phyloP scores from a whole-genome alignment of 2,329 filamentous ascomycete genomes.

The Blastomyces emzantsi region DNA sequence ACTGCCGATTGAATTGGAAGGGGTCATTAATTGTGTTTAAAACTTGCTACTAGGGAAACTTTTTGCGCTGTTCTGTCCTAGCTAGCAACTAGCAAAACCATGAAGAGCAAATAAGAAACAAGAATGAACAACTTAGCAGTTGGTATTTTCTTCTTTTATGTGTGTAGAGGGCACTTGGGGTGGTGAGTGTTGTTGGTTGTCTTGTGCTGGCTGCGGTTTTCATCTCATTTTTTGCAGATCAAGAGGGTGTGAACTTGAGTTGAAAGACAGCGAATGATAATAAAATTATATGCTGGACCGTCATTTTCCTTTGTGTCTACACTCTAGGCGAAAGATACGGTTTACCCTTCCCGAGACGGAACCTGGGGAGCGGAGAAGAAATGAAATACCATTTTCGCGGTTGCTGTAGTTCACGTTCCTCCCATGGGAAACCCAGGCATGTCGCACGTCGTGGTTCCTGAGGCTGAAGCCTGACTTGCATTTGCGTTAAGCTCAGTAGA shows the following conservation, averaged over 20 bases:
- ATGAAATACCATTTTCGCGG: neutral
- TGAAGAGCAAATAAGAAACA: neutral
- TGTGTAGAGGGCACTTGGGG: neutral
- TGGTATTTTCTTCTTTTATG: neutral
- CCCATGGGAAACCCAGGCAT: slow-evolving; percentile 10
- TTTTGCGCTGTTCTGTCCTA: neutral
- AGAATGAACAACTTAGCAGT: neutral
- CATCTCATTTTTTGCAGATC: neutral
- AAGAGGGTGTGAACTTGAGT: neutral
- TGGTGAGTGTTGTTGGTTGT: neutral
- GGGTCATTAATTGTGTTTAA: neutral
- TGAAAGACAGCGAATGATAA: neutral
- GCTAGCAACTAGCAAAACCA: neutral
- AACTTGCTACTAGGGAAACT: neutral
- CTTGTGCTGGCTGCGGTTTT: neutral
- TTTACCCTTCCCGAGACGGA: neutral
- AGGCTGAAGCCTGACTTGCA: neutral
- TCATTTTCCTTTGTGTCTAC: neutral
- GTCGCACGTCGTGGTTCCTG: slow-evolving; percentile 6
- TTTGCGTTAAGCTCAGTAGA: slow-evolving; percentile 5
- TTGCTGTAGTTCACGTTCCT: slow-evolving; percentile 1
- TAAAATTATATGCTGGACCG: neutral
- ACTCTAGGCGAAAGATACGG: neutral
- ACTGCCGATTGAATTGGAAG: neutral
- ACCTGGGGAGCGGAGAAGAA: neutral